A percentile compares a stretch with the other conserved stretches of the same genome.
These are phyloP conservation scores for Chimonanthus salicifolius DNA, from an alignment of 164 flowering plant species.

Conservation along the genomic window DNA sequence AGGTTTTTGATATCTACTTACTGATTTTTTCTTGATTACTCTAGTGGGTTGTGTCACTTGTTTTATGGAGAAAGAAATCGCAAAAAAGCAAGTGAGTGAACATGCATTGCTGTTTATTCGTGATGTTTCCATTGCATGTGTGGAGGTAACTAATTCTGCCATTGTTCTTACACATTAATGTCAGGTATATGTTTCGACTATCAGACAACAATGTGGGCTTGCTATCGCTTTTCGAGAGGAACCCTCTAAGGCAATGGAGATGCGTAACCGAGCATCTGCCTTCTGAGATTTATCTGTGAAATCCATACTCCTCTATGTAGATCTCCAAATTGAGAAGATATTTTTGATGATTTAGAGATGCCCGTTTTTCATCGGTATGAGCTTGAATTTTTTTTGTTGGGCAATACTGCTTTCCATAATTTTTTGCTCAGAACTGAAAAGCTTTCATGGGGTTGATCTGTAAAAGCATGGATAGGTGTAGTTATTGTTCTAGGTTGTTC, in stretches of 20 bases:
- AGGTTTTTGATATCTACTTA: neutral
- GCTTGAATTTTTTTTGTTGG: conserved; percentile 18
- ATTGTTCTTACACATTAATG: neutral
- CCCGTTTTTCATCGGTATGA: conserved; percentile 20
- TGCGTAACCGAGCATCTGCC: conserved; percentile 32
- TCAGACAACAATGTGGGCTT: conserved; percentile 60
- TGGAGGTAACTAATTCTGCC: neutral
- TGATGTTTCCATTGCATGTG: neutral
- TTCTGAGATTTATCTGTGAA: conserved; percentile 1
- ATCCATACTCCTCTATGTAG: conserved; percentile 7
- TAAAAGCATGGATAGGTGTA: conserved; percentile 20
- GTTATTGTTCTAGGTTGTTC: conserved; percentile 17
- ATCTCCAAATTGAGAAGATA: conserved; percentile 8
- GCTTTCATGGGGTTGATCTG: conserved; percentile 17
- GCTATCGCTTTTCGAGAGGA: conserved; percentile 64
- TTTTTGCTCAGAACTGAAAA: conserved; percentile 16
- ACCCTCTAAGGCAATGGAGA: conserved; percentile 60
- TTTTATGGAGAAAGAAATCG: conserved; percentile 80
- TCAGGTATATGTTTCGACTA: conserved; percentile 68
- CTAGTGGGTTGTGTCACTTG: conserved; percentile 67
- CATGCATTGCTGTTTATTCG: neutral
- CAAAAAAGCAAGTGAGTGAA: conserved; percentile 69
- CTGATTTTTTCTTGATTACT: conserved; percentile 8
- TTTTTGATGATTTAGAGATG: neutral
- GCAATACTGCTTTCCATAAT: conserved; percentile 18